Conservation (phyloP, 352 stramenopile species). For the Pythium grandisporangium region DNA sequence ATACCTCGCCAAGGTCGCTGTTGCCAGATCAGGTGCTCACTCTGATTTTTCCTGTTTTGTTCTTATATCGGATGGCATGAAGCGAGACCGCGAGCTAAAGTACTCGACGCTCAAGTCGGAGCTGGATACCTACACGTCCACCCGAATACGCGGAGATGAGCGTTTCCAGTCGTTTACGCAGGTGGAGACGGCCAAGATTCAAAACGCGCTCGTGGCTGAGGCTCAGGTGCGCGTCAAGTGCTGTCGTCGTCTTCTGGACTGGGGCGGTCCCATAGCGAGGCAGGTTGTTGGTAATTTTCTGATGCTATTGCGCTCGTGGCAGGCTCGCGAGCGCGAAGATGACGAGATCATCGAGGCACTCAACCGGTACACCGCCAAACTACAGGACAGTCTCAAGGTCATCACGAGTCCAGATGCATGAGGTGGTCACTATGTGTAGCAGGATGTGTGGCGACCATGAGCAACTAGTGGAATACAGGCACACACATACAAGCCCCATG, state of each 20-base stretch:
- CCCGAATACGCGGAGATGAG: slow-evolving; percentile 63
- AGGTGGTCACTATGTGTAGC: too few species aligned
- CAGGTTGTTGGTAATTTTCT: too few species aligned
- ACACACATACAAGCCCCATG: too few species aligned
- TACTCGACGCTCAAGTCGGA: slow-evolving; percentile 63
- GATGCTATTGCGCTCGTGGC: neutral
- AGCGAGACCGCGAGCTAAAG: slow-evolving; percentile 52
- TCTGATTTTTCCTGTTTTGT: neutral
- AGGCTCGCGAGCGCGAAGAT: slow-evolving; percentile 85
- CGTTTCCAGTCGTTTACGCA: slow-evolving; percentile 64
- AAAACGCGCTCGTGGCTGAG: slow-evolving; percentile 66
- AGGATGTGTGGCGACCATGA: too few species aligned
- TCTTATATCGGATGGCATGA: neutral
- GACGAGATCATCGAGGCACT: slow-evolving; percentile 92
- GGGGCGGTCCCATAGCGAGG: too few species aligned
- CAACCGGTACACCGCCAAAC: slow-evolving; percentile 89
- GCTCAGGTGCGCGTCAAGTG: slow-evolving; percentile 38
- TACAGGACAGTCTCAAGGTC: slow-evolving; percentile 91
- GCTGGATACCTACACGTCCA: slow-evolving; percentile 62
- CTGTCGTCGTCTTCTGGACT: neutral
- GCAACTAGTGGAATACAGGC: too few species aligned
- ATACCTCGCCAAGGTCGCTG: too few species aligned
- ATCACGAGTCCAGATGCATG: slow-evolving; percentile 80
- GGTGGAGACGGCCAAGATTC: slow-evolving; percentile 66
- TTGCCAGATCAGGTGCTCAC: neutral